Conservation (phyloP, 2,329 filamentous ascomycete species). For the Aureobasidium musti region DNA sequence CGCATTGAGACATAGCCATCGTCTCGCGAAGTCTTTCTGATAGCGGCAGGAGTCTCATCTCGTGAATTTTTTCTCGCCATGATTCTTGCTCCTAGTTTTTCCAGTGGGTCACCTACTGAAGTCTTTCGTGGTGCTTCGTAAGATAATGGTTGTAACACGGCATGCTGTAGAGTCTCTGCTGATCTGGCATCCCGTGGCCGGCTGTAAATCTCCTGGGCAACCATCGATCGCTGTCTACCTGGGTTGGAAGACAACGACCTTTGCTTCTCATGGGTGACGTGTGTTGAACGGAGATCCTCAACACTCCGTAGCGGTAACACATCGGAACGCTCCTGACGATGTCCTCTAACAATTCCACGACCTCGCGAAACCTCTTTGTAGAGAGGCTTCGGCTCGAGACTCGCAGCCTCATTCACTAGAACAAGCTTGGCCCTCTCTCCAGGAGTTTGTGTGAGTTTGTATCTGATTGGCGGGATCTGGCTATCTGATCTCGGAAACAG, state of each 20-base stretch:
- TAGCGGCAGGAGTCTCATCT: background rate
- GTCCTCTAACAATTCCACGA: constrained; percentile 8
- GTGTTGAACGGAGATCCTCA: background rate
- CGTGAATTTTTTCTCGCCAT: constrained; percentile 20
- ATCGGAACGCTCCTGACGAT: constrained; percentile 21
- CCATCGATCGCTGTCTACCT: constrained; percentile 15
- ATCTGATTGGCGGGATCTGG: constrained; percentile 15
- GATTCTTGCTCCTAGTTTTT: constrained; percentile 9
- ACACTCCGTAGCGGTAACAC: background rate
- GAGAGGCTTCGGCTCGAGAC: constrained; percentile 1
- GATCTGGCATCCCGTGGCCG: background rate
- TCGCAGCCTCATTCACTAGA: background rate
- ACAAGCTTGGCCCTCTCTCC: constrained; percentile 18
- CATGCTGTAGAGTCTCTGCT: background rate
- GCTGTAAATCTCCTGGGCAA: constrained; percentile 15
- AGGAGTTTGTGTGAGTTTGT: constrained; percentile 18
- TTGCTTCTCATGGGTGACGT: background rate
- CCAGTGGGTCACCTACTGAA: background rate
- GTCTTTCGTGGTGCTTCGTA: constrained; percentile 9
- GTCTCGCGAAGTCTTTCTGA: constrained; percentile 10
- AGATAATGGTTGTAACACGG: background rate
- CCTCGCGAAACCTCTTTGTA: constrained; percentile 20
- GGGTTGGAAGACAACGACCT: constrained; percentile 8
- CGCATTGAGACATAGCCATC: background rate
- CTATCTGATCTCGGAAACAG: constrained; percentile 23